These are phyloP conservation scores for Saccharum hybrid DNA, from an alignment of 202 grass and related monocot species.

Conservation along the genomic window DNA sequence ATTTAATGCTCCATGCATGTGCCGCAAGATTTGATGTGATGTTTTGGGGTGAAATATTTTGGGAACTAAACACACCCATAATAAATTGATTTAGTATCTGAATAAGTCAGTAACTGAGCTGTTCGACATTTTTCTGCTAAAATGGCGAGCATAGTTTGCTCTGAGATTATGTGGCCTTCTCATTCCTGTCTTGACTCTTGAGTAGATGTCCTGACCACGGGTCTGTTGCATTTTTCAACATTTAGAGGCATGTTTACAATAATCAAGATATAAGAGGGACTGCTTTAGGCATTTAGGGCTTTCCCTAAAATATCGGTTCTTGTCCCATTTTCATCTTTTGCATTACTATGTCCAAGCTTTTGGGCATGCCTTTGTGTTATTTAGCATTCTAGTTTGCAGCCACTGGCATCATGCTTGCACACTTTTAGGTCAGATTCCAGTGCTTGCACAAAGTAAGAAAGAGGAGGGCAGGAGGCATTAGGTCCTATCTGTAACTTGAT, in stretches of 20 bases:
- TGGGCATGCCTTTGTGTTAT: conserved; percentile 14
- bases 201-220: not conserved
- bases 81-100: conserved; percentile 10
- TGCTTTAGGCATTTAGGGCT: not conserved
- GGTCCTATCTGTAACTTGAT: conserved; percentile 9
- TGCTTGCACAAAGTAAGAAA: not conserved
- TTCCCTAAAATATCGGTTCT: not conserved
- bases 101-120: not conserved
- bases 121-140: conserved; percentile 25
- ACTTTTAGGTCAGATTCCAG: conserved; percentile 21
- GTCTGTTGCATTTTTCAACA: not conserved
- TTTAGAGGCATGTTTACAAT: not conserved
- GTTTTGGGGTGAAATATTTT: too few relatives aligned
- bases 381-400: conserved; percentile 11
- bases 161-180: not conserved
- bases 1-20: too few relatives aligned
- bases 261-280: not conserved
- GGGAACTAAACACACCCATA: too few relatives aligned
- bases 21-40: too few relatives aligned
- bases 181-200: not conserved
- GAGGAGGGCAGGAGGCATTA: not conserved
- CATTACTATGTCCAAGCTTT: not conserved
- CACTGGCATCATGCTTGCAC: not conserved
- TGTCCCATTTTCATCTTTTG: conserved; percentile 8
- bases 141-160: not conserved